Evolutionary conservation across 345 rosid species (phyloP).

Genomic region (Trapa bicornis): DNA sequence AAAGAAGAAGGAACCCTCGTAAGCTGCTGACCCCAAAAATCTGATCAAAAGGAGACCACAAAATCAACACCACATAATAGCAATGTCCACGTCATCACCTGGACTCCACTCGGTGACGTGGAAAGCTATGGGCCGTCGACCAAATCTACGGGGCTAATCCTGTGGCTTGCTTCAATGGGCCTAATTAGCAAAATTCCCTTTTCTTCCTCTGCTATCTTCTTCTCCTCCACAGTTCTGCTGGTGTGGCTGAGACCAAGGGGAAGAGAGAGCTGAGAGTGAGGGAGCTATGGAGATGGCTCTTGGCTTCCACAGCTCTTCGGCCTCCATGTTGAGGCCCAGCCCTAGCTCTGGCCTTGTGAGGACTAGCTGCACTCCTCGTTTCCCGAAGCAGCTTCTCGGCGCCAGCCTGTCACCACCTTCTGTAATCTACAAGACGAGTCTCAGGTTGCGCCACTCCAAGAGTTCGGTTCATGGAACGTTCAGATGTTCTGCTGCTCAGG

Average conservation of each 20-base stretch:
- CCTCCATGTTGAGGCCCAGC: conserved; percentile 19
- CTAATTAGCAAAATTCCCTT: conserved; percentile 16
- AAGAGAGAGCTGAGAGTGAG: conserved; percentile 8
- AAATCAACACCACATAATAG: not conserved
- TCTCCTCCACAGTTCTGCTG: conserved; percentile 3
- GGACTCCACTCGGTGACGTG: conserved; percentile 4
- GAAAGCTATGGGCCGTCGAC: not conserved
- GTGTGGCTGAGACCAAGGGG: not conserved
- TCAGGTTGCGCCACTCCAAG: conserved; percentile 25
- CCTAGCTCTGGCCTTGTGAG: conserved; percentile 1
- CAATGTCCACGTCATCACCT: conserved; percentile 5
- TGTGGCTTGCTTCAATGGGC: conserved; percentile 25
- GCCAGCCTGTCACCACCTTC: conserved; percentile 35
- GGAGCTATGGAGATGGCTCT: conserved; percentile 46
- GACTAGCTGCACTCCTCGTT: conserved; percentile 16
- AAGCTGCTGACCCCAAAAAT: not conserved
- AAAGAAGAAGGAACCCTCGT: not conserved
- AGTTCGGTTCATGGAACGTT: conserved; percentile 22
- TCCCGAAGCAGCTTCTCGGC: conserved; percentile 29
- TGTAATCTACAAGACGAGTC: conserved; percentile 20
- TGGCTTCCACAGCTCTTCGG: conserved; percentile 28
- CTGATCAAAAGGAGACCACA: not conserved
- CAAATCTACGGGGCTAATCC: not conserved
- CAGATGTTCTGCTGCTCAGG: conserved; percentile 56
- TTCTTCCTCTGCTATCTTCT: conserved; percentile 7